phyloP scores from a whole-genome alignment of 805 yeast species.

The Myxozyma neotropica region DNA sequence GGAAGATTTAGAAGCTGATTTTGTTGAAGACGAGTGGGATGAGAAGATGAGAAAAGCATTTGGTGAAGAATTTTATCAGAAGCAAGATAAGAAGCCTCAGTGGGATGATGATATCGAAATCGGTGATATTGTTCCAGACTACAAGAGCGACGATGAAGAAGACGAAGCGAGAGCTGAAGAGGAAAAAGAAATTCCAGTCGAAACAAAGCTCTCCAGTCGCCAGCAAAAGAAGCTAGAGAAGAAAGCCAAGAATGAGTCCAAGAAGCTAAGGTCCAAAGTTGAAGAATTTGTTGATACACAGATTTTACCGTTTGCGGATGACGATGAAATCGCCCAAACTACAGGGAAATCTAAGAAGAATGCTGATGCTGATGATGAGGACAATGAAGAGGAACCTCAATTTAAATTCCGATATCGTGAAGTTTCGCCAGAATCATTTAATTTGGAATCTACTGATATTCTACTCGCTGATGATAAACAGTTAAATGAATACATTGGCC shows the following conservation, averaged over 20 bases:
- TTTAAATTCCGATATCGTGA: slow-evolving; percentile 77
- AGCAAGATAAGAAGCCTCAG: slow-evolving; percentile 56
- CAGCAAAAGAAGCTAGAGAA: slow-evolving; percentile 40
- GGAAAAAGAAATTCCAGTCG: slow-evolving; percentile 28
- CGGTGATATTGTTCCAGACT: slow-evolving; percentile 45
- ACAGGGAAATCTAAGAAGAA: not conserved
- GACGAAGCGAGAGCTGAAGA: slow-evolving; percentile 32
- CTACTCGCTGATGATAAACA: slow-evolving; percentile 85
- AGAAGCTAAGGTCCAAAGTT: slow-evolving; percentile 59
- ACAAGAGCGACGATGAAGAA: slow-evolving; percentile 18
- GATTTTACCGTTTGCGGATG: slow-evolving; percentile 50
- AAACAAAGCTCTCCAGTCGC: slow-evolving; percentile 33
- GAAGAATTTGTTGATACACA: slow-evolving; percentile 78
- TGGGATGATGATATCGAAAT: slow-evolving; percentile 65
- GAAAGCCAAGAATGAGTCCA: slow-evolving; percentile 51
- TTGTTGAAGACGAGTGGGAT: slow-evolving; percentile 88
- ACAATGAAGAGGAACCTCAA: slow-evolving; percentile 20
- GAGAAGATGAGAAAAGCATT: slow-evolving; percentile 78
- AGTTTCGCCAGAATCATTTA: slow-evolving; percentile 92
- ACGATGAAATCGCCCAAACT: slow-evolving; percentile 47
- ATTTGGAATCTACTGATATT: slow-evolving; percentile 82
- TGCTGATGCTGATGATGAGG: not conserved
- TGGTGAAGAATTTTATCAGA: slow-evolving; percentile 78
- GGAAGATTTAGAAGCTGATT: slow-evolving; percentile 80
- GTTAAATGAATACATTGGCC: slow-evolving; percentile 79